Evolutionary conservation across 345 rosid genomes (phyloP), one percentile per base, ranked within the genome.

Genomic region (Trapa bicornis): DNA sequence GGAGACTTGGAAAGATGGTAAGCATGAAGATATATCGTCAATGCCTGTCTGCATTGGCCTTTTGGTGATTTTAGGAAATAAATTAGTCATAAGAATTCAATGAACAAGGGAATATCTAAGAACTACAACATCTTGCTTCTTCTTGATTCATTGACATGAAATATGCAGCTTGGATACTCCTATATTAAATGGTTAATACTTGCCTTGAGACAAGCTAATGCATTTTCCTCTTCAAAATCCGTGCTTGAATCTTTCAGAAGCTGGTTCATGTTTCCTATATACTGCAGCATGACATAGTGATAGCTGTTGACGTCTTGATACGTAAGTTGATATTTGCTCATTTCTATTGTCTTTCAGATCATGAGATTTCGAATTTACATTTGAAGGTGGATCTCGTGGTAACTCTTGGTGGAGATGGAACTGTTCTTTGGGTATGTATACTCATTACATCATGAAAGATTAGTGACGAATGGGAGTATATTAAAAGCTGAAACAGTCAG

Each of bases 401-500:
- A 66, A 91, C 99, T 70, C 99, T 95, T 75, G 99, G 99, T 74
- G 99, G 99, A n/a, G 99, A 95, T 81, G 99, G 99, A 69, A 95
- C 99, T 43, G 98, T 95, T 62, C 90, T 95, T 53, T 95, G 99
- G 98, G 99, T 95, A 86, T 29, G 89, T 73, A 12, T 62, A 58
- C 37, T 58, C 7, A 9, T 9, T 35, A 1, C 17, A 32, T 58
- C 33, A 32, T 58, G 7, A 54, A 9, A 6, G 64, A 17, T 15
- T 66, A 11, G n/a, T 29, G 10, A 48, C 52, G 39, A 38, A 48
- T 48, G 61, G n/a, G 39, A 22, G 17, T 72, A 8, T 54, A 6
- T 54, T n/a, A 22, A n/a, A 22, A 54, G 60, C 33, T 54, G 35
- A n/a, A 54, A 54, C 60, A 54, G 60, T 22, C 22, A 2, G 12